Percentiles rank a stretch among this genome's conserved stretches.
Evolutionary conservation across 2,329 filamentous ascomycete species (phyloP).

Genomic region (Trichophyton schoenleinii): DNA sequence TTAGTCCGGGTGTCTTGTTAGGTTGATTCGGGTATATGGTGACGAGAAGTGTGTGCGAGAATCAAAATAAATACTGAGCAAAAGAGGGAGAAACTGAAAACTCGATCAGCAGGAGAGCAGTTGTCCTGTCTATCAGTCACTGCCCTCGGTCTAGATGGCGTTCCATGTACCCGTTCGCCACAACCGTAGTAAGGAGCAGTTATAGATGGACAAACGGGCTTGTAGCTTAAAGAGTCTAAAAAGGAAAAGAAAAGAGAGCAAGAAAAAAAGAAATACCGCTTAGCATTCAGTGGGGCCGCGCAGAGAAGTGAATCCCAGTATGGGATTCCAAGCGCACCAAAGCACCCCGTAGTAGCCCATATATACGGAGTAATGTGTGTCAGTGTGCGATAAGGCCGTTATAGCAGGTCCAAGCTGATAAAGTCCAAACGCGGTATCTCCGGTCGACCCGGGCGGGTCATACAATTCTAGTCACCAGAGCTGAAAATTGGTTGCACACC

Average conservation of each 20-base stretch:
- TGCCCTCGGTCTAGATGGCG: background rate
- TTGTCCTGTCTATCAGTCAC: background rate
- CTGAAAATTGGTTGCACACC: background rate
- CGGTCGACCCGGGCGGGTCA: background rate
- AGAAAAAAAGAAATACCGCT: background rate
- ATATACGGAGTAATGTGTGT: no score
- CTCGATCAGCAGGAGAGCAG: background rate
- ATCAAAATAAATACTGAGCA: background rate
- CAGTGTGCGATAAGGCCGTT: background rate
- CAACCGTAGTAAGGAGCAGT: background rate
- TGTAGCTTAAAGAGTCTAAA: background rate
- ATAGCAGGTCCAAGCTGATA: background rate
- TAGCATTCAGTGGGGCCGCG: background rate
- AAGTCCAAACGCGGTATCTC: background rate
- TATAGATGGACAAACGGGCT: background rate
- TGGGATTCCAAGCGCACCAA: background rate
- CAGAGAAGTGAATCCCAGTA: background rate
- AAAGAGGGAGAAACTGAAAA: background rate
- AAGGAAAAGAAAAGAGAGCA: no score
- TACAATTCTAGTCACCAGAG: background rate
- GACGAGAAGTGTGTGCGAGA: background rate
- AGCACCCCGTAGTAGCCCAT: background rate
- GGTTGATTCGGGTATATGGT: background rate
- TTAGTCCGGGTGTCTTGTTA: no score
- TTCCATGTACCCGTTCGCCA: slow-evolving; percentile 2